Evolutionary conservation across 768 basidiomycete genomes (phyloP).

Genomic region (Leucocoprinus birnbaumii): DNA sequence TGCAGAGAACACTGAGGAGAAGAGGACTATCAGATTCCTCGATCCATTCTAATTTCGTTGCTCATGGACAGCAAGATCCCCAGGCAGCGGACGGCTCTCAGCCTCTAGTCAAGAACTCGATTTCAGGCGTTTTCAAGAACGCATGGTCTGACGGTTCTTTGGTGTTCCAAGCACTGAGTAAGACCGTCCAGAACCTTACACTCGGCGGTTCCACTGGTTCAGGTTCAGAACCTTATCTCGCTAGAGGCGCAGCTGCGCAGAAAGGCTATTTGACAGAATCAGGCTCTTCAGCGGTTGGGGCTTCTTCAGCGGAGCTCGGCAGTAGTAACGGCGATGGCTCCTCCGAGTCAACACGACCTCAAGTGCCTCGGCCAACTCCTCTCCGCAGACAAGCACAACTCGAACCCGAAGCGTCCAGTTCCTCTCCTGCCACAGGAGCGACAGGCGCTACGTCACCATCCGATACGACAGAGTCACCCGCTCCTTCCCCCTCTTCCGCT

Average conservation of each 20-base stretch:
- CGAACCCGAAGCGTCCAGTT: background rate
- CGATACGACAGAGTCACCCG: constrained; percentile 9
- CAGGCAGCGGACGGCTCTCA: constrained; percentile 15
- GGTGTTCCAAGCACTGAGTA: constrained; percentile 51
- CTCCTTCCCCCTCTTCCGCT: constrained; percentile 19
- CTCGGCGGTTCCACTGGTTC: constrained; percentile 16
- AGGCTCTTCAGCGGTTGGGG: background rate
- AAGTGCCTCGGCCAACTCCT: background rate
- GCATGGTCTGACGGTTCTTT: constrained; percentile 40
- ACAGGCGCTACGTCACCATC: background rate
- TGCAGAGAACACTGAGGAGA: constrained; percentile 65
- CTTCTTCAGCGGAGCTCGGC: background rate
- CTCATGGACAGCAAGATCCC: constrained; percentile 35
- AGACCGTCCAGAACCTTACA: constrained; percentile 50
- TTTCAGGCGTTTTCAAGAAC: constrained; percentile 13
- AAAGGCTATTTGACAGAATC: background rate
- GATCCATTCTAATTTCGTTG: constrained; percentile 81
- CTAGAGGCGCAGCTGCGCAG: constrained; percentile 7
- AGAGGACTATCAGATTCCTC: constrained; percentile 91
- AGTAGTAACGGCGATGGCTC: too few relatives aligned
- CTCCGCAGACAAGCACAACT: background rate
- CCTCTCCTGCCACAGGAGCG: background rate
- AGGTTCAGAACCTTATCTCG: constrained; percentile 12
- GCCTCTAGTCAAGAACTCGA: background rate
- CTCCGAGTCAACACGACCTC: background rate